These are phyloP conservation scores for Gossypium sturtianum DNA, from an alignment of 345 rosid genomes.

Conservation along the genomic window DNA sequence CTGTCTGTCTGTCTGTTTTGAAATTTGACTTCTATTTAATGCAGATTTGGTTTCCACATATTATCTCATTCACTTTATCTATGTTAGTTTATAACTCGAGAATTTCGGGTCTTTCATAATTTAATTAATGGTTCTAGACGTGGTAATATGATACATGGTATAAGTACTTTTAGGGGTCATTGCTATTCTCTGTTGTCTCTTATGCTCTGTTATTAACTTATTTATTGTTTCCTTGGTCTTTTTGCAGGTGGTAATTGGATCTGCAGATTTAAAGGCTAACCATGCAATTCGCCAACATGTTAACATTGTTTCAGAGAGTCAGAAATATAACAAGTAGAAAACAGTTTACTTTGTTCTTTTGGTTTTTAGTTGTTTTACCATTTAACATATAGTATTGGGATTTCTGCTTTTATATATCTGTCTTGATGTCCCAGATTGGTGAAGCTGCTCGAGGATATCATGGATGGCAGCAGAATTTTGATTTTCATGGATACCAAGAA, in stretches of 20 bases:
- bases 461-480: slow-evolving; percentile 97
- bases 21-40: neutral
- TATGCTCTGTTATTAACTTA: slow-evolving; percentile 6
- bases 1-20: neutral
- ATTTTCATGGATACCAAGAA: slow-evolving; percentile 97
- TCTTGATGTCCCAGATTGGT: slow-evolving; percentile 50
- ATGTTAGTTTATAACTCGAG: neutral
- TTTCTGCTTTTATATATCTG: neutral
- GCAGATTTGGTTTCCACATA: neutral
- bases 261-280: slow-evolving; percentile 89
- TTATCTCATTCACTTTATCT: neutral
- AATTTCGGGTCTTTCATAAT: slow-evolving; percentile 4
- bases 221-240: slow-evolving; percentile 7
- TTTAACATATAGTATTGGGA: neutral
- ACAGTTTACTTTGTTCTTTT: neutral
- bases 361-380: neutral
- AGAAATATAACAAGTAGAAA: slow-evolving; percentile 87
- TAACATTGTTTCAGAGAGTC: slow-evolving; percentile 82
- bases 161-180: neutral
- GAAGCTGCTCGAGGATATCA: slow-evolving; percentile 92
- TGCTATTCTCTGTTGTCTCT: slow-evolving; percentile 3
- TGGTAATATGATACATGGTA: neutral
- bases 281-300: slow-evolving; percentile 89
- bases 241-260: slow-evolving; percentile 81
- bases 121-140: neutral